Conservation (phyloP, 441 rosid genomes). For the Populus trichocarpa region DNA sequence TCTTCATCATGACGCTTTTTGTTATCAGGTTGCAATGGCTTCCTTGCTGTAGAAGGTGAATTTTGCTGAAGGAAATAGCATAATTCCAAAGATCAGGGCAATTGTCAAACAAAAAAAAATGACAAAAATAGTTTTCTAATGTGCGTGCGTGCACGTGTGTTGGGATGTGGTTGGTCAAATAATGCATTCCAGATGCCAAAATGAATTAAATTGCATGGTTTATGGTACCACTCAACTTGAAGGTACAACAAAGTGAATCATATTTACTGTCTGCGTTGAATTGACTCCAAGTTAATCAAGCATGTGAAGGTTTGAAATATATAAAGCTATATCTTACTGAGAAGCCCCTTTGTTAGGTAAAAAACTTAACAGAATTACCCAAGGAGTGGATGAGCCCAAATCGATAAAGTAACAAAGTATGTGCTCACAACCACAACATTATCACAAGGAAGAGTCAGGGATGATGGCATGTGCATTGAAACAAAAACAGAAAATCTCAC, state of each 20-base stretch:
- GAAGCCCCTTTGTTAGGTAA: background rate
- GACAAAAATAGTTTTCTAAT: background rate
- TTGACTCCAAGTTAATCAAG: background rate
- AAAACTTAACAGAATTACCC: background rate
- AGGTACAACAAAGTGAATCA: background rate
- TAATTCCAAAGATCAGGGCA: slow-evolving; percentile 4
- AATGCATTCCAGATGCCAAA: background rate
- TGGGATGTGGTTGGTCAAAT: background rate
- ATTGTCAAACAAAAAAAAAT: background rate
- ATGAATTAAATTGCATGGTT: background rate
- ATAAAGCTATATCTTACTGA: background rate
- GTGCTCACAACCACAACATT: background rate
- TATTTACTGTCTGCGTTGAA: background rate
- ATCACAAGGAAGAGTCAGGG: background rate
- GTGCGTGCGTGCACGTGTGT: background rate
- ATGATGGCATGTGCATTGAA: background rate
- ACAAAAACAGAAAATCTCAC: background rate
- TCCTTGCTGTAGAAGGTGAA: slow-evolving; percentile 44
- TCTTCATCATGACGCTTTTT: slow-evolving; percentile 76
- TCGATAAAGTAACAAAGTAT: background rate
- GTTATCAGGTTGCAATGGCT: slow-evolving; percentile 41
- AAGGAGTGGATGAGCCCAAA: background rate
- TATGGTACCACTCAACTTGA: background rate
- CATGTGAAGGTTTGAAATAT: background rate
- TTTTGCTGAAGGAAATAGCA: slow-evolving; percentile 30